Conservation (phyloP, 805 yeast species). For the Cyberlindnera galapagoensis region DNA sequence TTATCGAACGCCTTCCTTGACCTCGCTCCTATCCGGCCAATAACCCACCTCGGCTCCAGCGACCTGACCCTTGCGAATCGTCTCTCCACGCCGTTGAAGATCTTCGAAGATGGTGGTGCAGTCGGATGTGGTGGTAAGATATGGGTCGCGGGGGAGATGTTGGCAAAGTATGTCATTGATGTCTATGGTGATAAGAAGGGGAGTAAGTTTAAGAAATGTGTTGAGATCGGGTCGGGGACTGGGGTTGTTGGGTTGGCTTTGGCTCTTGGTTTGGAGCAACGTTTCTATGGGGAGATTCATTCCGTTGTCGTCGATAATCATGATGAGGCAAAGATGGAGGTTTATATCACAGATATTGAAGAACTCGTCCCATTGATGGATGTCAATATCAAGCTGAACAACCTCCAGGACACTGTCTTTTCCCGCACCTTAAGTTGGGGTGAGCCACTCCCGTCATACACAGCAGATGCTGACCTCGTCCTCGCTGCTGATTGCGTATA, state of each 20-base stretch:
- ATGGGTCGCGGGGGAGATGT: constrained; percentile 55
- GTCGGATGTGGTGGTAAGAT: constrained; percentile 59
- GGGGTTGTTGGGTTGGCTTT: constrained; percentile 44
- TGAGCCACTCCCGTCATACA: constrained; percentile 30
- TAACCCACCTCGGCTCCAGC: constrained; percentile 31
- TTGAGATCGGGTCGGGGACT: constrained; percentile 55
- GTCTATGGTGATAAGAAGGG: constrained; percentile 10
- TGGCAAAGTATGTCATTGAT: constrained; percentile 38
- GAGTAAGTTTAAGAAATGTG: constrained; percentile 24
- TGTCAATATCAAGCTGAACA: constrained; percentile 37
- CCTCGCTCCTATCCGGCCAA: constrained; percentile 28
- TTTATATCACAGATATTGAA: constrained; percentile 44
- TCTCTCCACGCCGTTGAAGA: constrained; percentile 28
- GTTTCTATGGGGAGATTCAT: too few relatives aligned
- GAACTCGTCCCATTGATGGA: constrained; percentile 42
- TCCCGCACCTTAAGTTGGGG: constrained; percentile 44
- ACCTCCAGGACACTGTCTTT: constrained; percentile 27
- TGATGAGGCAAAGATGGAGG: constrained; percentile 24
- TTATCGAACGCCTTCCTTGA: constrained; percentile 21
- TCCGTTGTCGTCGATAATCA: too few relatives aligned
- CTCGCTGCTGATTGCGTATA: constrained; percentile 60
- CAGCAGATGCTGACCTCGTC: constrained; percentile 33
- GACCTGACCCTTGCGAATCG: constrained; percentile 35
- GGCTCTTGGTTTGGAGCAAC: constrained; percentile 17
- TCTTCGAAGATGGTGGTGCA: constrained; percentile 52